These are phyloP conservation scores for Meyerozyma smithsonii DNA, from an alignment of 1,139 yeast genomes.

Conservation along the genomic window DNA sequence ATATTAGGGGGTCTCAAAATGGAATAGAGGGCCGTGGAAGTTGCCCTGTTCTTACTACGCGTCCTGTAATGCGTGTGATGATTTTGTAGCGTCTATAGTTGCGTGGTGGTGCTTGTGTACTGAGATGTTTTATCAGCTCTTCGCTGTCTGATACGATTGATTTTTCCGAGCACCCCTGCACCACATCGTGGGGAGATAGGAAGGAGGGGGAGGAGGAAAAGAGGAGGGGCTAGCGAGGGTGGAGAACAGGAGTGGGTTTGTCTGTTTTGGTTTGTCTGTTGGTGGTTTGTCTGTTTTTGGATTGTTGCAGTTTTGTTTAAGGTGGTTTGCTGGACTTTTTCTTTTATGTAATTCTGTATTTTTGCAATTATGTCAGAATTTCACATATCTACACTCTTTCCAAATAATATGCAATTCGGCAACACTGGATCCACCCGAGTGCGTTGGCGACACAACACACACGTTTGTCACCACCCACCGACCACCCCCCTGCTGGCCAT, in stretches of 20 bases:
- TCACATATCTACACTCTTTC: background rate
- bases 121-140: background rate
- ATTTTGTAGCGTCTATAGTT: background rate
- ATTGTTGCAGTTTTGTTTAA: background rate
- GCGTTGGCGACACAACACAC: too few species aligned
- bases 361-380: background rate
- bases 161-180: background rate
- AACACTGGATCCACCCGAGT: too few species aligned
- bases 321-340: background rate
- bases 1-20: background rate
- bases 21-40: background rate
- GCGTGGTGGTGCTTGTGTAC: background rate
- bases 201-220: background rate
- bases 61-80: background rate
- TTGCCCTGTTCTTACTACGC: background rate
- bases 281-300: background rate
- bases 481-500: too few species aligned
- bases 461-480: too few species aligned
- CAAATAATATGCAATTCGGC: too few species aligned
- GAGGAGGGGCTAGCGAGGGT: background rate
- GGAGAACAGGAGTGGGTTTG: background rate
- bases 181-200: background rate
- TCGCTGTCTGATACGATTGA: constrained; percentile 1
- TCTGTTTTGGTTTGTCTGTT: background rate
- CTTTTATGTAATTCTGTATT: background rate